These are phyloP conservation scores for Diaporthe helianthi DNA, from an alignment of 2,329 filamentous ascomycete species.

Conservation along the genomic window DNA sequence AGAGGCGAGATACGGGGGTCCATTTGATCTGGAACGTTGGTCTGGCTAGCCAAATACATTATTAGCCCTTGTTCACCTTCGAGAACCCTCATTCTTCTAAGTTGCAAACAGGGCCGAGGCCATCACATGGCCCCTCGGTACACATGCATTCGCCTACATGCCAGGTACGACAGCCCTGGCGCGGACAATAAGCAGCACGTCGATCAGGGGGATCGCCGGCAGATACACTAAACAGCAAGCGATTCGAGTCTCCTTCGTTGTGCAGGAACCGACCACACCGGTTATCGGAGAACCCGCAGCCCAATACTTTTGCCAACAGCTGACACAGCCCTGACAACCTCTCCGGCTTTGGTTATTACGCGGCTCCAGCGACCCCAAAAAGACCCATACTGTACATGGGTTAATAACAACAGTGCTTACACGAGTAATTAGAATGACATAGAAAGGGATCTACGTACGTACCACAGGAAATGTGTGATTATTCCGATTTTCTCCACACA, in stretches of 20 bases:
- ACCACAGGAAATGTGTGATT: background rate
- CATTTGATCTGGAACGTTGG: conserved; percentile 9
- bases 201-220: conserved; percentile 30
- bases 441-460: conserved; percentile 11
- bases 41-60: conserved; percentile 3
- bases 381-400: too few relatives aligned
- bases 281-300: conserved; percentile 6
- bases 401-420: too few relatives aligned
- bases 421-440: conserved; percentile 14
- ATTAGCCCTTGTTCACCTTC: conserved; percentile 1
- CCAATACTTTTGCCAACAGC: conserved; percentile 5
- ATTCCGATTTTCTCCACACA: background rate
- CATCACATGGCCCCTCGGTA: conserved; percentile 1
- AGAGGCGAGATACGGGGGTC: conserved; percentile 22
- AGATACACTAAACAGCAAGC: conserved; percentile 1
- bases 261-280: background rate
- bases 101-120: background rate
- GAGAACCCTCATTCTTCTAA: conserved; percentile 10
- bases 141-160: conserved; percentile 10
- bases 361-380: background rate
- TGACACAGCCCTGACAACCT: background rate
- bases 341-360: background rate
- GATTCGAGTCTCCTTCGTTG: conserved; percentile 8
- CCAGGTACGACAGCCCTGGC: conserved; percentile 10
- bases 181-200: conserved; percentile 24